Percentiles rank a stretch among this genome's conserved stretches.
These are phyloP conservation scores for Sporothrix pallida DNA, from an alignment of 2,329 filamentous ascomycete genomes.

Conservation along the genomic window DNA sequence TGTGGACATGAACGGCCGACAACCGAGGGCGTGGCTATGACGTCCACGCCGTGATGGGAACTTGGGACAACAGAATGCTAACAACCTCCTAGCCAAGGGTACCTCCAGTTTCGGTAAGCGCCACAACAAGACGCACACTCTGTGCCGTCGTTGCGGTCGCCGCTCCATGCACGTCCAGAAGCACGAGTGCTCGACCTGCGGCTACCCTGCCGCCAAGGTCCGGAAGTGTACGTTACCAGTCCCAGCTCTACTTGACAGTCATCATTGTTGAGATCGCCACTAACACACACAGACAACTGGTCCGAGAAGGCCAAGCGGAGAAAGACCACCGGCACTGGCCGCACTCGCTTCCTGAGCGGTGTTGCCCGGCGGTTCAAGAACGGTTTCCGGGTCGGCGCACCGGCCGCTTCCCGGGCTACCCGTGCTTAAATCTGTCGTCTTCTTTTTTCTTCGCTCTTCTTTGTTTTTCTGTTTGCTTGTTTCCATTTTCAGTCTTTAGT, in stretches of 20 bases:
- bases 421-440: slow-evolving; percentile 42
- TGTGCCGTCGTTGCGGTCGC: slow-evolving; percentile 97
- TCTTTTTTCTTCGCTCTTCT: slow-evolving; percentile 3
- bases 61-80: slow-evolving; percentile 26
- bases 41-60: neutral
- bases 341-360: slow-evolving; percentile 92
- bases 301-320: slow-evolving; percentile 99
- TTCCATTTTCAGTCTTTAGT: slow-evolving; percentile 20
- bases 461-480: slow-evolving; percentile 21
- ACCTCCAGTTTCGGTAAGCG: slow-evolving; percentile 61
- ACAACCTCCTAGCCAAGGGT: slow-evolving; percentile 56
- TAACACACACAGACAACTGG: slow-evolving; percentile 82
- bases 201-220: slow-evolving; percentile 96
- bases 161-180: slow-evolving; percentile 99
- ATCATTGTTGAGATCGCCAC: neutral
- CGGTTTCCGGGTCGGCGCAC: slow-evolving; percentile 90
- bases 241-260: no score
- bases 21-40: neutral
- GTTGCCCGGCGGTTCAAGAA: slow-evolving; percentile 96
- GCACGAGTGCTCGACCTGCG: slow-evolving; percentile 94
- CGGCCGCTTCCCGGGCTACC: slow-evolving; percentile 80
- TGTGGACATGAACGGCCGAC: neutral
- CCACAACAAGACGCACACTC: slow-evolving; percentile 98
- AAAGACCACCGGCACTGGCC: slow-evolving; percentile 98
- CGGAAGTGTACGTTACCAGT: slow-evolving; percentile 88